These are phyloP conservation scores for Clitocybe nebularis DNA, from an alignment of 1,284 basidiomycete species.

Conservation along the genomic window DNA sequence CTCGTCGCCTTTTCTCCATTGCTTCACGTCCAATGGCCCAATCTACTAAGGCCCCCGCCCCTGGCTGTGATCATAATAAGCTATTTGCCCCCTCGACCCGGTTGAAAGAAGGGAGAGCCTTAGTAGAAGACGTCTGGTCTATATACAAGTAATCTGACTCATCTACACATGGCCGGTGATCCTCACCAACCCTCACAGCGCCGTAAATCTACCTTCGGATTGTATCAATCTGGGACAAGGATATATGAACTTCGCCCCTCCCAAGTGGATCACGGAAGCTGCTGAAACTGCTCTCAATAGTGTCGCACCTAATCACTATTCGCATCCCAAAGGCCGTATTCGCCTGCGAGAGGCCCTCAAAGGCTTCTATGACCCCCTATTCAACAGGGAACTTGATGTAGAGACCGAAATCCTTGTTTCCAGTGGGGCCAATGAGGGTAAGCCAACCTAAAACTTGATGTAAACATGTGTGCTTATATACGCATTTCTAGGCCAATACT, in stretches of 20 bases:
- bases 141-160: conserved; percentile 75
- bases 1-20: conserved; percentile 11
- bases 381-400: conserved; percentile 73
- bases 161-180: conserved; percentile 11
- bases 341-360: conserved; percentile 85
- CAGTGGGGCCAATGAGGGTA: conserved; percentile 94
- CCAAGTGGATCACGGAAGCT: conserved; percentile 77
- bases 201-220: conserved; percentile 78
- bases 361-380: conserved; percentile 69
- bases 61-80: conserved; percentile 45
- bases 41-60: conserved; percentile 13
- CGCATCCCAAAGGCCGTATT: conserved; percentile 84
- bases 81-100: conserved; percentile 65
- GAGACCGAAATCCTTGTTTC: conserved; percentile 92
- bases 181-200: conserved; percentile 42
- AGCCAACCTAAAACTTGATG: conserved; percentile 12
- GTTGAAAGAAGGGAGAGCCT: conserved; percentile 66
- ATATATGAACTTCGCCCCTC: conserved; percentile 91
- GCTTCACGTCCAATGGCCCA: conserved; percentile 20
- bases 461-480: conserved; percentile 1
- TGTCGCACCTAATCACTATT: conserved; percentile 82
- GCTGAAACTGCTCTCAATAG: conserved; percentile 68
- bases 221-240: conserved; percentile 93
- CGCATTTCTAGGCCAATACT: conserved; percentile 71
- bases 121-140: conserved; percentile 87